Evolutionary conservation across 345 rosid genomes (phyloP), one percentile per base, ranked within the genome.

Genomic region (Laguncularia racemosa): DNA sequence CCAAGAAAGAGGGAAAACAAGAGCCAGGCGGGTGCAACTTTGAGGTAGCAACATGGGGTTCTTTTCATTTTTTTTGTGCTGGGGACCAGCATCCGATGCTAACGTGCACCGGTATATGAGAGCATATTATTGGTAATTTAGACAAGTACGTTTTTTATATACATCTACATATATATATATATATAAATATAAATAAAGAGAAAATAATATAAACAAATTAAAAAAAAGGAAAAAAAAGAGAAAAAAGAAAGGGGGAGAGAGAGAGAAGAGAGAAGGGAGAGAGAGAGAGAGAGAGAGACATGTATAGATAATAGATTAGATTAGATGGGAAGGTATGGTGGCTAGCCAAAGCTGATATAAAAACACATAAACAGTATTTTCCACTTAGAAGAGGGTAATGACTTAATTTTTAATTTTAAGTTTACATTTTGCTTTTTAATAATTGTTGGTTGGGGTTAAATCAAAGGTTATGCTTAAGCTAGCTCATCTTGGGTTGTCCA

Each of bases 31-130:
- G 61, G 54, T 65, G 71, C 69, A 67, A 73, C 56, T 57, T 60
- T 61, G 70, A 65, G 73, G 59, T 71, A 64, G 68, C 62, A 58
- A 48, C 14, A 68, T 59, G 53, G 40, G 40, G 40, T 33, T 61
- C 53, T 21, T 46, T 17, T 16, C 52, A 60, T 20, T 59, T 45
- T 47, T 50, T 49, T 61, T 44, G 53, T 43, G 51, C 44, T 57
- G 63, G 66, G 58, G 61, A 57, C 61, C 61, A 84, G 73, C 55
- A 71, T 73, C 84, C 67, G 80, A 82, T 81, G 84, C 87, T 83
- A 91, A 85, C 84, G 73, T 87, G 89, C 84, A 82, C 84, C 84
- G 62, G 11, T 9, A 33, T 26, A 26, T 82, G 62, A 72, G 69
- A 68, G 71, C 67, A 76, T 62, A 78, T 78, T 68, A 68, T 9